Evolutionary conservation across 257 asterid species (phyloP).

Genomic region (Nicotiana knightiana): DNA sequence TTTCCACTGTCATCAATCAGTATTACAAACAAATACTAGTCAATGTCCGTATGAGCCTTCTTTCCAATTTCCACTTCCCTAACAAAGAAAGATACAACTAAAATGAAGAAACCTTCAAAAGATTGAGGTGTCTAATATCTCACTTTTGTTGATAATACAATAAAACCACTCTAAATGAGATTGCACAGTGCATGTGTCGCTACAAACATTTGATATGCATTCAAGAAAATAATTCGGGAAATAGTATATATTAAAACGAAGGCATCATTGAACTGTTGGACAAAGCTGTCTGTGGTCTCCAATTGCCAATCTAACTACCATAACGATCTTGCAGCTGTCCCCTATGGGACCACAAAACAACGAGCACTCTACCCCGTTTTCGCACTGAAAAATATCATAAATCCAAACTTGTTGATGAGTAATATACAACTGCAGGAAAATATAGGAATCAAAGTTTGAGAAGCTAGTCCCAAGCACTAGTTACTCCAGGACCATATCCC

Average conservation of each 20-base stretch:
- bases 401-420: conserved; percentile 3
- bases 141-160: background rate
- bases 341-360: background rate
- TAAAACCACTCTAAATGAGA: background rate
- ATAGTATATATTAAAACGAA: background rate
- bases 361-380: background rate
- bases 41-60: background rate
- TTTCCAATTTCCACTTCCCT: background rate
- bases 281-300: background rate
- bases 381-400: background rate
- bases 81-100: background rate
- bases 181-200: background rate
- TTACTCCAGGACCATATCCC: conserved; percentile 35
- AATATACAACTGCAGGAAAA: conserved; percentile 7
- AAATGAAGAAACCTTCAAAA: background rate
- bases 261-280: conserved; percentile 10
- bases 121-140: background rate
- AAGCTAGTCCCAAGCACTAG: conserved; percentile 65
- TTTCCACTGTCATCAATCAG: background rate
- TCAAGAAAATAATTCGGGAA: background rate
- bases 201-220: background rate
- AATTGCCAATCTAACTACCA: conserved; percentile 8
- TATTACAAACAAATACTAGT: background rate
- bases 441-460: background rate
- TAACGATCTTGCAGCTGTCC: conserved; percentile 2